These are phyloP conservation scores for Sistotremastrum niveocremeum DNA, from an alignment of 768 basidiomycete genomes.

Conservation along the genomic window DNA sequence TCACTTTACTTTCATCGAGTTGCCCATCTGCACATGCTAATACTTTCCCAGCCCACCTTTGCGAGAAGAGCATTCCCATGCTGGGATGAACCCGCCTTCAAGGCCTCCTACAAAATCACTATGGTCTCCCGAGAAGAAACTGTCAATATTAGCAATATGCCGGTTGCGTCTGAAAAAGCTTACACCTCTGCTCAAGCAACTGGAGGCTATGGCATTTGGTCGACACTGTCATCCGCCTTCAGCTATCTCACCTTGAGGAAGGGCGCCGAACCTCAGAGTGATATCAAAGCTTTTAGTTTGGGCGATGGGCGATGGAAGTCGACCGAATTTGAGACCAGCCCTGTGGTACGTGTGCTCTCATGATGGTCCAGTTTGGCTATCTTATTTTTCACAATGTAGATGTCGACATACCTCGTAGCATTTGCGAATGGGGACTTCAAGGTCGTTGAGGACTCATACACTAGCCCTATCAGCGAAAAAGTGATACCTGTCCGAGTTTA, in stretches of 20 bases:
- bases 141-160: conserved; percentile 80
- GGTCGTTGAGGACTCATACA: conserved; percentile 61
- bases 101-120: conserved; percentile 67
- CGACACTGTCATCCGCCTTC: no score
- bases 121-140: conserved; percentile 70
- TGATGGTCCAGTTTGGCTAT: background rate
- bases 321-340: conserved; percentile 68
- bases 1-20: background rate
- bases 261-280: no score
- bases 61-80: conserved; percentile 76
- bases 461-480: conserved; percentile 67
- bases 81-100: conserved; percentile 89
- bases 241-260: no score
- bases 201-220: conserved; percentile 1
- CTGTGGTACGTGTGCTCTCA: conserved; percentile 30
- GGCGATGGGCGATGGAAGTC: conserved; percentile 53
- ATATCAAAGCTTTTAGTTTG: conserved; percentile 8
- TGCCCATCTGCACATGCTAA: background rate
- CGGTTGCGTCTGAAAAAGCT: conserved; percentile 46
- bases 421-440: conserved; percentile 74
- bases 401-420: conserved; percentile 86
- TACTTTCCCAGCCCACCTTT: conserved; percentile 52
- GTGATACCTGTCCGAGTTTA: conserved; percentile 77
- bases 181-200: conserved; percentile 17
- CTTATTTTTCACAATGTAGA: conserved; percentile 16